Base-by-base conservation (phyloP, 2,329 filamentous ascomycete species). In the Ramularia endophylla region DNA sequence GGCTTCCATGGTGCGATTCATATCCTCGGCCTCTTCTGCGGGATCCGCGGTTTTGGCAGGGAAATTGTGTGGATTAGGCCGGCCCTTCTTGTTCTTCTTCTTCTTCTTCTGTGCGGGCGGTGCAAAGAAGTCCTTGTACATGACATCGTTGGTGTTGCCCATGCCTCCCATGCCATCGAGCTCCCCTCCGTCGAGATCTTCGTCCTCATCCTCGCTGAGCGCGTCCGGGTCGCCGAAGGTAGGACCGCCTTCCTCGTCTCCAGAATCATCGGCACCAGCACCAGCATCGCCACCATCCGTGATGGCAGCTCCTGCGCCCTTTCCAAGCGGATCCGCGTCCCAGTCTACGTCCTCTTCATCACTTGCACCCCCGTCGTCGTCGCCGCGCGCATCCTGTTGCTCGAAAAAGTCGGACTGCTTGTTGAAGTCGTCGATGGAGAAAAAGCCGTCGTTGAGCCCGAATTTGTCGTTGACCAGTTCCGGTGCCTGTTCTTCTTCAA, bases 351-450 rank as follows among this genome's bases (percentile, higher is more conserved):
- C 83, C 52, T 94, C 87, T 35, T 94, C 87, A 38, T 94, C 87
- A 62, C 82, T 87, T 46, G 77, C 85, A 38, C 73, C 75, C 48
- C 83, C 85, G 41, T 83, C 83, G 54, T 84, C 81, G 52, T 90
- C 86, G 19, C 84, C 87, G 49, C 77, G 75, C 19, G 78, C 77
- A 62, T 97, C 90, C 63, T 88, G 84, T 50, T 86, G 80, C 64
- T 98, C 92, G 36, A 95, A 80, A 60, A 83, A 84, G 57, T 94
- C 87, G 2, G 88, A 87, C 60, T 94, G 86, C 61, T 83, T 87
- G 72, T 98, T 98, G 75, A 98, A 98, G 45, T 94, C 81, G 57
- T 97, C 89, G 56, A 98, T 90, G 12, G 87, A 94, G 68, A 98
- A 98, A 69, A 98, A 98, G 4, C 88, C 90, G 59, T 98, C 92